Evolutionary conservation across 768 basidiomycete genomes (phyloP), one percentile per base, ranked within the genome.

Genomic region (Tricholoma flavovirens): DNA sequence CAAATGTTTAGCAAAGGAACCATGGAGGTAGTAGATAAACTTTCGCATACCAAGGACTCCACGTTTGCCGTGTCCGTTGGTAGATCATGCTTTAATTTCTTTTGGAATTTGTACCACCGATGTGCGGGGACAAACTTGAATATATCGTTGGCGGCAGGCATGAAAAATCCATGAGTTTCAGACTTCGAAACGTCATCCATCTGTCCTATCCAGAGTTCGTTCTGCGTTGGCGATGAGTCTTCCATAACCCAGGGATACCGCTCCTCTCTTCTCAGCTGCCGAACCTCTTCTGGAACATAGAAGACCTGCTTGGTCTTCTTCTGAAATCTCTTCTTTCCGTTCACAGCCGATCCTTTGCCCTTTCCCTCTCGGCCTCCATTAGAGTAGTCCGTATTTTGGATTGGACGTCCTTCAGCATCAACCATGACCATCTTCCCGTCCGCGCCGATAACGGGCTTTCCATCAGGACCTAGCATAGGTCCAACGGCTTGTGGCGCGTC

Each of bases 81-180:
- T 14, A 90, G 73, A 64, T 83, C 79, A 63, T 91, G 84, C 63
- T 84, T 87, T 42, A 88, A 79, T 62, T 84, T 85, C 77, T 91
- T 92, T 72, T 90, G 90, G 67, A 93, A 93, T 70, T 91, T 92
- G 77, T 94, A 95, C 89, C 90, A 94, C 43, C 92, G 80, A 67
- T 91, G 83, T 5, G 90, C 84, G 12, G 91, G 87, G 10, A 95
- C 87, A 70, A 94, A 92, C 66, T 90, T 86, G 78, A 95, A 94
- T 36, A 86, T 78, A 56, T 91, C 84, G 64, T 85, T 84, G 54
- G 84, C 84, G 14, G 86, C 83, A 32, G 89, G 88, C 84, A 92
- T 89, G 71, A 94, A 88, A 71, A 93, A 84, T 5, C 84, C 90
- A 60, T 88, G 83, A 7, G 85, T 87, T 63, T 83, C 82, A 22